phyloP scores from a whole-genome alignment of 257 asterid species.

The Marsdenia floribunda region DNA sequence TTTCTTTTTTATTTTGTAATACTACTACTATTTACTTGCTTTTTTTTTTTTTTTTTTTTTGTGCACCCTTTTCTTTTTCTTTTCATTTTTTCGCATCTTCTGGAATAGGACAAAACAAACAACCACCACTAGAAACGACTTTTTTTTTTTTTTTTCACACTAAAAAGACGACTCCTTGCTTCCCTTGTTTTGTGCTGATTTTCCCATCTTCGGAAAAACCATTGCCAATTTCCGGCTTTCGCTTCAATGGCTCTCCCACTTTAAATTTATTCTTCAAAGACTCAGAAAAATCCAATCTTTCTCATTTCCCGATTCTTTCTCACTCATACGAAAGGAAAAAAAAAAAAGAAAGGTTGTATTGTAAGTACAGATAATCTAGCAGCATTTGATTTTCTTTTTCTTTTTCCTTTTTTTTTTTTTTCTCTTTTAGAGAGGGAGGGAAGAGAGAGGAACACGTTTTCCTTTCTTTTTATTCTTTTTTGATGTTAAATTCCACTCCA shows the following conservation, averaged over 20 bases:
- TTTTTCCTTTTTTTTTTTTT: neutral
- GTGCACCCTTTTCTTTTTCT: neutral
- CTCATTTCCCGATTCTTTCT: neutral
- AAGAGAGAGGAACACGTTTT: neutral
- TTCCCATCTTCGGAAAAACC: neutral
- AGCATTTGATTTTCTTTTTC: neutral
- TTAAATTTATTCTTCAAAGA: neutral
- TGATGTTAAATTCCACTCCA: slow-evolving; percentile 2
- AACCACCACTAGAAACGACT: neutral
- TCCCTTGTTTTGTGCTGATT: neutral
- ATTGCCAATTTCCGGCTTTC: slow-evolving; percentile 16
- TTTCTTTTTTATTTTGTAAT: neutral
- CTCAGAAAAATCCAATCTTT: neutral
- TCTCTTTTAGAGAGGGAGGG: neutral
- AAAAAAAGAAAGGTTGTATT: neutral
- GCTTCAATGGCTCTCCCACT: slow-evolving; percentile 15
- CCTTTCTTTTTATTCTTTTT: neutral
- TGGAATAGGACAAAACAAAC: neutral
- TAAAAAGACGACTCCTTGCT: neutral
- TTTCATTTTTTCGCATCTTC: neutral
- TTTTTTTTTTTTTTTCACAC: no score
- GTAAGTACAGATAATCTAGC: neutral
- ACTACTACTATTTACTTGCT: neutral
- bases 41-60: neutral
- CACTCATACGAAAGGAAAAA: neutral